A percentile compares a stretch with the other conserved stretches of the same genome.
Evolutionary conservation across 306 rosid species (phyloP).

Genomic region (Glycyrrhiza uralensis): DNA sequence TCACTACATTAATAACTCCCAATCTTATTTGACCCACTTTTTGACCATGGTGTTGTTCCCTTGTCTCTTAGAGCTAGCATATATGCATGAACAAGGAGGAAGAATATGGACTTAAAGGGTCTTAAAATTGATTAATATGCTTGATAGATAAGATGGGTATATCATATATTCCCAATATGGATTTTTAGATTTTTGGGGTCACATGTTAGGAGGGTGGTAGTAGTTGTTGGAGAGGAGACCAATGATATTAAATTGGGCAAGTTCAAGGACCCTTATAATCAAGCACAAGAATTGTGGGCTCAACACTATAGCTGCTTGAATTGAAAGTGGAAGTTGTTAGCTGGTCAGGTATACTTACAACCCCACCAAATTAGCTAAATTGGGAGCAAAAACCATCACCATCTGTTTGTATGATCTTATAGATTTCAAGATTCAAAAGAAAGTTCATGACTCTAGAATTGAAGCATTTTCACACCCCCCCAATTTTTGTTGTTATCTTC

Average conservation of each 20-base stretch:
- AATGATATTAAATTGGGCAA: conserved; percentile 43
- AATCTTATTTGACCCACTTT: conserved; percentile 63
- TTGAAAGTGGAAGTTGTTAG: conserved; percentile 53
- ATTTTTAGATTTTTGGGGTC: conserved; percentile 43
- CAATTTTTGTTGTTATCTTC: conserved; percentile 36
- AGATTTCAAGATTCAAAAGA: conserved; percentile 18
- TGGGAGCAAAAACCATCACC: conserved; percentile 34
- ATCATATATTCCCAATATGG: conserved; percentile 39
- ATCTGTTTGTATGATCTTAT: conserved; percentile 34
- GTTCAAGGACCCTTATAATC: conserved; percentile 53
- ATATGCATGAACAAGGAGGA: conserved; percentile 58
- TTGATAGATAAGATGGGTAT: not conserved
- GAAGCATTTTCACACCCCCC: conserved; percentile 16
- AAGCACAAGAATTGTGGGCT: conserved; percentile 9
- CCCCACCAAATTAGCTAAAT: conserved; percentile 37
- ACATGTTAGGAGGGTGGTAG: conserved; percentile 33
- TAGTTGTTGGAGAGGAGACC: conserved; percentile 37
- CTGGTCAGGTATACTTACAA: conserved; percentile 32
- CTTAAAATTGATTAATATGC: conserved; percentile 24
- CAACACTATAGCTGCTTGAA: conserved; percentile 25
- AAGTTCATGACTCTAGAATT: conserved; percentile 30
- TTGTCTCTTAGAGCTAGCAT: conserved; percentile 43
- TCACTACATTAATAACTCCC: conserved; percentile 44
- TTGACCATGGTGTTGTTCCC: conserved; percentile 50
- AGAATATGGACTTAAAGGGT: conserved; percentile 40